Conservation (phyloP, 139 green algal genomes). For the Auxenochlorella pyrenoidosa region DNA sequence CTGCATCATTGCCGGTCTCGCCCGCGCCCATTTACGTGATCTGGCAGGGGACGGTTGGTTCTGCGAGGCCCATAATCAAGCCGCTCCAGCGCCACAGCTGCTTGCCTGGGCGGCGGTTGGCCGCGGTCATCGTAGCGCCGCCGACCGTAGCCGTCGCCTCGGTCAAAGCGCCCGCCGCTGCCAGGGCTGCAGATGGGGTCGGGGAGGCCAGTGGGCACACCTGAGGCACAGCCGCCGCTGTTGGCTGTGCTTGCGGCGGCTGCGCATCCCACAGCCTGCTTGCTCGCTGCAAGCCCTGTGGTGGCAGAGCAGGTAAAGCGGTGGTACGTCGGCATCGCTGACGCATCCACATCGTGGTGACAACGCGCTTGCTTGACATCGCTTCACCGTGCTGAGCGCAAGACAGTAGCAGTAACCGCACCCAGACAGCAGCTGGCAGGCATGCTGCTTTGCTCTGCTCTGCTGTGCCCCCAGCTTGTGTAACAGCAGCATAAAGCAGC, state of each 20-base stretch:
- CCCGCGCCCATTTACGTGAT: neutral
- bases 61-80: neutral
- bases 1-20: too few relatives aligned
- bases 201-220: neutral
- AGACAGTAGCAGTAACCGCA: neutral
- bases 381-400: too few relatives aligned
- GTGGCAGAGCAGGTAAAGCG: neutral
- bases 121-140: conserved; percentile 20
- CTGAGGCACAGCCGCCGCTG: neutral
- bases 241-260: neutral
- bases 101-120: conserved; percentile 13
- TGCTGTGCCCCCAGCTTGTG: too few relatives aligned
- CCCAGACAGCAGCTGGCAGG: too few relatives aligned
- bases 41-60: too few relatives aligned
- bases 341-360: too few relatives aligned
- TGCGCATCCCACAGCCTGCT: neutral
- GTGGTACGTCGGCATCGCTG: too few relatives aligned
- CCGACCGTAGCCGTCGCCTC: neutral
- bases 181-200: neutral
- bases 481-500: too few relatives aligned
- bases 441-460: too few relatives aligned
- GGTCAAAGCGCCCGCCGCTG: conserved; percentile 26
- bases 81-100: neutral
- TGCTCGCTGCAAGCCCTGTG: neutral
- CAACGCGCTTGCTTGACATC: too few relatives aligned